Evolutionary conservation across 2,329 filamentous ascomycete species (phyloP).

Genomic region (Colletotrichum tanaceti): DNA sequence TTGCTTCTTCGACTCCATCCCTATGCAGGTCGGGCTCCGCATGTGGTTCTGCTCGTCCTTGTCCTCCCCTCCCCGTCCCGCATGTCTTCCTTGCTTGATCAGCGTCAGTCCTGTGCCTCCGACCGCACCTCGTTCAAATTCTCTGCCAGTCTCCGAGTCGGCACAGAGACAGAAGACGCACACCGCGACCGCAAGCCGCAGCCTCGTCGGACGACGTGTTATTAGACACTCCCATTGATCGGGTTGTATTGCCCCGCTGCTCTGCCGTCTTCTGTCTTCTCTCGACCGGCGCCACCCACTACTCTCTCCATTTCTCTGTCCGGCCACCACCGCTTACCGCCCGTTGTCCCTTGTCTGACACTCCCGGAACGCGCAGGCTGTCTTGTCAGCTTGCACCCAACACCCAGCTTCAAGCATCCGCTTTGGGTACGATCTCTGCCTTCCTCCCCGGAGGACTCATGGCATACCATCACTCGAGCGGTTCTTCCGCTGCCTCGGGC

Average conservation of each 20-base stretch:
- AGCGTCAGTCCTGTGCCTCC: slow-evolving; percentile 34
- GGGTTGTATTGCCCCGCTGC: slow-evolving; percentile 20
- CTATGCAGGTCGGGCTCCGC: slow-evolving; percentile 38
- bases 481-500: slow-evolving; percentile 38
- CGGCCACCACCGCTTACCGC: not conserved
- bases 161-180: slow-evolving; percentile 26
- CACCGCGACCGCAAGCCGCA: slow-evolving; percentile 20
- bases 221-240: slow-evolving; percentile 35
- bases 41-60: slow-evolving; percentile 36
- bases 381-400: not conserved
- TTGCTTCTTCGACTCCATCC: slow-evolving; percentile 39
- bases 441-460: slow-evolving; percentile 27
- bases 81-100: slow-evolving; percentile 40
- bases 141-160: slow-evolving; percentile 29
- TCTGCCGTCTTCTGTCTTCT: slow-evolving; percentile 9
- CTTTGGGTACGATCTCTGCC: not conserved
- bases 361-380: not conserved
- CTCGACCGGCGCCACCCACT: not conserved
- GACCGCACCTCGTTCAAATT: slow-evolving; percentile 33
- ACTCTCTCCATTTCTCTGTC: not conserved
- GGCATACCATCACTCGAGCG: slow-evolving; percentile 37
- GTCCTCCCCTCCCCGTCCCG: slow-evolving; percentile 39
- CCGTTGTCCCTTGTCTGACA: not conserved
- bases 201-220: slow-evolving; percentile 33
- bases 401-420: not conserved